Conservation (phyloP, 164 flowering plant species). For the Amborella trichopoda region DNA sequence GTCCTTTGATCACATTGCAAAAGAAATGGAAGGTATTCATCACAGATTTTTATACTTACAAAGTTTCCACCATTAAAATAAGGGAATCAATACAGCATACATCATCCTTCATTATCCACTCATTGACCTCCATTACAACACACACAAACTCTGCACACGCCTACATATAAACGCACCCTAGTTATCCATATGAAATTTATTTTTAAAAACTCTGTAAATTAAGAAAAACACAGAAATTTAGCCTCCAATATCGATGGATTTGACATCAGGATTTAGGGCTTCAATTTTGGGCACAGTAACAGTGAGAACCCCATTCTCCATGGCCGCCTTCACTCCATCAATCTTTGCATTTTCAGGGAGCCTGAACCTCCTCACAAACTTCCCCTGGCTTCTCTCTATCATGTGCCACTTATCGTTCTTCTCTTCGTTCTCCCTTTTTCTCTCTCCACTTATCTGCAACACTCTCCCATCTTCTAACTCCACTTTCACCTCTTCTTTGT, state of each 20-base stretch:
- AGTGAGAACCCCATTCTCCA: conserved; percentile 27
- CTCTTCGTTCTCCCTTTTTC: conserved; percentile 20
- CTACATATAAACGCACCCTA: too few relatives aligned
- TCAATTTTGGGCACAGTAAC: conserved; percentile 27
- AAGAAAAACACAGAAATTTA: too few relatives aligned
- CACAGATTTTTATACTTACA: too few relatives aligned
- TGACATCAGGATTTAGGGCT: conserved; percentile 15
- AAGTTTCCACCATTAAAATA: too few relatives aligned
- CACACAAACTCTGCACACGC: too few relatives aligned
- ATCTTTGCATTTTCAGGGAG: conserved; percentile 29
- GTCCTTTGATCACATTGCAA: too few relatives aligned
- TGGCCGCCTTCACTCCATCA: conserved; percentile 20
- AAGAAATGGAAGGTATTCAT: too few relatives aligned
- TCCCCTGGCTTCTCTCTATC: conserved; percentile 23
- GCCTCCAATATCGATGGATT: conserved; percentile 19
- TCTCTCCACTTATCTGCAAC: conserved; percentile 26
- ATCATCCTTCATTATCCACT: too few relatives aligned
- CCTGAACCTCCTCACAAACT: conserved; percentile 22
- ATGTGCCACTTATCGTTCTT: conserved; percentile 25
- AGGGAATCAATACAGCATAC: too few relatives aligned
- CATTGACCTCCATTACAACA: too few relatives aligned
- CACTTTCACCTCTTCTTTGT: conserved; percentile 30
- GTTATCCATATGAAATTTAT: too few relatives aligned
- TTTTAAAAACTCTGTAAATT: too few relatives aligned
- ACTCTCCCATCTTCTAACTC: conserved; percentile 30